Conservation (phyloP, 148 eudicot species). For the Nepenthes mirabilis region DNA sequence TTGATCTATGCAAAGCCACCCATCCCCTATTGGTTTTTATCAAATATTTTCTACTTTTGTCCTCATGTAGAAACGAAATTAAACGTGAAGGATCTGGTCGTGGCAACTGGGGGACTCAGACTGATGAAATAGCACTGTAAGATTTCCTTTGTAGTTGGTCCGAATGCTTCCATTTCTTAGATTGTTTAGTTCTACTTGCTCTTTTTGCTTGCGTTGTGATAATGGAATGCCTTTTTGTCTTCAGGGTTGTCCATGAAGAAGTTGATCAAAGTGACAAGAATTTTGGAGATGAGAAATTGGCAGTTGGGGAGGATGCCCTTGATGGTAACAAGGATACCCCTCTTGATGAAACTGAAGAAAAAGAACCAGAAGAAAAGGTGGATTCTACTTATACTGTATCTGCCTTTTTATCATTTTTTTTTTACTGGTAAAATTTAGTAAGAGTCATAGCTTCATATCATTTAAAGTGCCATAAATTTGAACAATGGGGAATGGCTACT, state of each 20-base stretch:
- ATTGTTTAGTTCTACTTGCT: background rate
- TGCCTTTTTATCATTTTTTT: too few species aligned
- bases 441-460: too few species aligned
- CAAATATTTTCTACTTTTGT: background rate
- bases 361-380: background rate
- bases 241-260: background rate
- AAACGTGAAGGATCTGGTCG: background rate
- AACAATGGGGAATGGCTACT: too few species aligned
- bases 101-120: background rate
- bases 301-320: background rate
- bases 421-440: too few species aligned
- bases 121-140: background rate
- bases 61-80: background rate
- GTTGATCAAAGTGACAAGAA: background rate
- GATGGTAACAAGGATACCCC: background rate
- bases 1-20: too few species aligned
- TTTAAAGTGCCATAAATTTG: too few species aligned
- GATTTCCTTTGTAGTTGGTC: too few species aligned
- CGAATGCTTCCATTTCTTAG: too few species aligned
- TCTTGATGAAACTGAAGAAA: background rate
- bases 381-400: background rate
- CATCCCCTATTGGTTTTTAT: background rate
- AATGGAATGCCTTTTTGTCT: background rate
- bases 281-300: background rate
- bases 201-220: background rate